phyloP scores from a whole-genome alignment of 306 rosid genomes.

The Quercus agrifolia region DNA sequence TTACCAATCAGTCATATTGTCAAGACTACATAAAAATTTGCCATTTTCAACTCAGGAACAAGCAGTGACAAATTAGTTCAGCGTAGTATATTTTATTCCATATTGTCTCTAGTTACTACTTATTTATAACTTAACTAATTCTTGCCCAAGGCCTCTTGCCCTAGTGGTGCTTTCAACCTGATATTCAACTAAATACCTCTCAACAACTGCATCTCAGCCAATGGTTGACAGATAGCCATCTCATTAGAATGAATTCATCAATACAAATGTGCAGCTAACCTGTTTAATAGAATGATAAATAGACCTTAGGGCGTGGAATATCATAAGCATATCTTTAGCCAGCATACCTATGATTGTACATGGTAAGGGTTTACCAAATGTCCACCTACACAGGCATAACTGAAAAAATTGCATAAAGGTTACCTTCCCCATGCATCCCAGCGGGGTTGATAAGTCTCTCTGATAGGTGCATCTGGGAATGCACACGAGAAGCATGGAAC shows the following conservation, averaged over 20 bases:
- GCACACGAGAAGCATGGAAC: conserved; percentile 75
- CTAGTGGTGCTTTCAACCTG: too few relatives aligned
- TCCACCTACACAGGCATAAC: background rate
- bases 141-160: too few relatives aligned
- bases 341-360: conserved; percentile 1
- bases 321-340: too few relatives aligned
- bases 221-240: background rate
- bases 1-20: too few relatives aligned
- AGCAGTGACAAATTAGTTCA: too few relatives aligned
- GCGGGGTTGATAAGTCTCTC: conserved; percentile 93
- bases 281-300: background rate
- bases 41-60: too few relatives aligned
- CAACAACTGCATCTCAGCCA: background rate
- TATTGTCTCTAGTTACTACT: too few relatives aligned
- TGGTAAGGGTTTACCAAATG: background rate
- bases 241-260: background rate
- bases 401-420: conserved; percentile 6
- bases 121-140: too few relatives aligned
- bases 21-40: too few relatives aligned
- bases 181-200: too few relatives aligned
- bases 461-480: conserved; percentile 83
- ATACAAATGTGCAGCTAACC: background rate
- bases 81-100: too few relatives aligned
- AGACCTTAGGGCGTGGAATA: background rate
- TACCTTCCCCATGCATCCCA: conserved; percentile 99